Percentiles rank a stretch among this genome's conserved stretches.
Conservation (phyloP, 805 yeast species). For the Wickerhamiella qilinensis region DNA sequence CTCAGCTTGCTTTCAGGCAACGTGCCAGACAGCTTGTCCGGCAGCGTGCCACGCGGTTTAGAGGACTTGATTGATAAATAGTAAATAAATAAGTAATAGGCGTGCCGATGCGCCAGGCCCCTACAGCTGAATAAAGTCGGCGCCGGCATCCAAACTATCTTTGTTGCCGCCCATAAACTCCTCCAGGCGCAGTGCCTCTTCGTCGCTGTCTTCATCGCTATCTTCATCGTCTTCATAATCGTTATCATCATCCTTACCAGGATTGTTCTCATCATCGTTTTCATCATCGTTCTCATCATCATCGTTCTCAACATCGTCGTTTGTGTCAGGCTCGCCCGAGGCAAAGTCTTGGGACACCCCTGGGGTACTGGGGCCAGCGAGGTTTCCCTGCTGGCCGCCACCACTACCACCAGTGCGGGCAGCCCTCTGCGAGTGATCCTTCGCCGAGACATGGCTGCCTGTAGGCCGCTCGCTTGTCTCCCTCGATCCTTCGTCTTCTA, state of each 20-base stretch:
- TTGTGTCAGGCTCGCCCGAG: background rate
- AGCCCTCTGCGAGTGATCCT: too few relatives aligned
- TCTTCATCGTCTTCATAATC: constrained; percentile 8
- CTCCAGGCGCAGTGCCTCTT: constrained; percentile 4
- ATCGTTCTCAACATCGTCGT: constrained; percentile 4
- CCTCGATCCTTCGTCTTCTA: background rate
- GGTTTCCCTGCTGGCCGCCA: too few relatives aligned
- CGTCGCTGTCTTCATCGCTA: background rate
- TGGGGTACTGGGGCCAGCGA: too few relatives aligned
- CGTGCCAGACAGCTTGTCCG: too few relatives aligned
- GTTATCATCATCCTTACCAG: constrained; percentile 8
- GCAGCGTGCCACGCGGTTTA: too few relatives aligned
- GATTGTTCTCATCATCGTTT: constrained; percentile 13
- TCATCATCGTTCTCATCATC: constrained; percentile 8
- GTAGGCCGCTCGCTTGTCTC: background rate
- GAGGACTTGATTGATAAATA: too few relatives aligned
- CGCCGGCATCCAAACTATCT: constrained; percentile 18
- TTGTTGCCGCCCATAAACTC: constrained; percentile 6
- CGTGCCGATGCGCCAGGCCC: too few relatives aligned
- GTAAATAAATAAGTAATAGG: too few relatives aligned
- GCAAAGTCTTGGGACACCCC: too few relatives aligned
- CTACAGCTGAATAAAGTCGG: constrained; percentile 12
- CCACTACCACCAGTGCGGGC: too few relatives aligned
- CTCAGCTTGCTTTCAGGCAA: too few relatives aligned
- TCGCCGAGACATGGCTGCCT: too few relatives aligned